Evolutionary conservation across 345 rosid species (phyloP).

Genomic region (Camelina sativa): DNA sequence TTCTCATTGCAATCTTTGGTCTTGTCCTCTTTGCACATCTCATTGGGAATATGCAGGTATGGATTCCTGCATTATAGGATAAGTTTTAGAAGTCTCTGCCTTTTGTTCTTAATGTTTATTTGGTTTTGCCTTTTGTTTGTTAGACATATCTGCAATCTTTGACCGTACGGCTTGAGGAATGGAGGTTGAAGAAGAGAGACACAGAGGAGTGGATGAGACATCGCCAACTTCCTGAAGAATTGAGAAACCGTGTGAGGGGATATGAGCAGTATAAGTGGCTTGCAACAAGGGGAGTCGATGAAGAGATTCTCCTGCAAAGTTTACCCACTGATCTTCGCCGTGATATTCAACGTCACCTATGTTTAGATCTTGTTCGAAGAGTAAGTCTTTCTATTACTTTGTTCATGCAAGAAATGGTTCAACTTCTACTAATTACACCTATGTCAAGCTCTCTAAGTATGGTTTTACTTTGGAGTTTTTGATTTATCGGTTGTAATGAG

Average conservation of each 20-base stretch:
- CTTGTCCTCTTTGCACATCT: conserved; percentile 89
- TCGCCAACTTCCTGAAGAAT: conserved; percentile 87
- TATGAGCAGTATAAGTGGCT: conserved; percentile 91
- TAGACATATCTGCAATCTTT: conserved; percentile 91
- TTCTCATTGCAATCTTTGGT: conserved; percentile 80
- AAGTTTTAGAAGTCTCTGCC: neutral
- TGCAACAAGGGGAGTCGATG: conserved; percentile 89
- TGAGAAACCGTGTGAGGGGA: conserved; percentile 66
- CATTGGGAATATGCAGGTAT: conserved; percentile 98
- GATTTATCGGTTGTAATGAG: too few relatives aligned
- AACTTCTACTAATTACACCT: neutral
- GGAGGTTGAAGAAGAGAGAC: conserved; percentile 91
- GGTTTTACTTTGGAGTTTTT: too few relatives aligned
- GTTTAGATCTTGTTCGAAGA: conserved; percentile 90
- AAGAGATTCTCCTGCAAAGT: conserved; percentile 73
- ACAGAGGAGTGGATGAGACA: conserved; percentile 98
- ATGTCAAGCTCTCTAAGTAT: too few relatives aligned
- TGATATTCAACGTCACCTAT: conserved; percentile 86
- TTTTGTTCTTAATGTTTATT: conserved; percentile 24
- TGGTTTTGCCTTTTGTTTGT: conserved; percentile 31
- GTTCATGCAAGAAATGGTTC: conserved; percentile 10
- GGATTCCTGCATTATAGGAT: neutral
- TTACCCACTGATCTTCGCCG: conserved; percentile 91
- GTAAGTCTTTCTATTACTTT: conserved; percentile 50
- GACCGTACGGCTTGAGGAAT: conserved; percentile 87